Conservation (phyloP, 202 grass and related monocot species). For the Brachypodium distachyon region DNA sequence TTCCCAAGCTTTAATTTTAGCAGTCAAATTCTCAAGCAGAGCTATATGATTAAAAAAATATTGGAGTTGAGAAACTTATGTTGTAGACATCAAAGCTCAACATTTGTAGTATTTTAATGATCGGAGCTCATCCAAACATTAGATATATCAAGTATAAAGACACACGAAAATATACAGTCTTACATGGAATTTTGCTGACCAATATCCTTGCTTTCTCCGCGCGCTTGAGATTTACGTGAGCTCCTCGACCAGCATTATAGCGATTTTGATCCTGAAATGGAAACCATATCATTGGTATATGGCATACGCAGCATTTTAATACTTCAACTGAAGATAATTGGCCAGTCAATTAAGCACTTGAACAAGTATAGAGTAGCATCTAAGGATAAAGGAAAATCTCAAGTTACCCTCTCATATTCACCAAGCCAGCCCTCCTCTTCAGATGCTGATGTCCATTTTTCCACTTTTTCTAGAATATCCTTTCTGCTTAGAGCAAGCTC, state of each 20-base stretch:
- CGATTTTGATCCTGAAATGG: conserved; percentile 76
- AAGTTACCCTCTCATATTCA: conserved; percentile 81
- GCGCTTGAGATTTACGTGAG: conserved; percentile 87
- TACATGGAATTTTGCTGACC: conserved; percentile 81
- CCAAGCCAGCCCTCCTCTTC: conserved; percentile 87
- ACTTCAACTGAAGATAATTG: neutral
- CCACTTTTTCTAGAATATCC: conserved; percentile 84
- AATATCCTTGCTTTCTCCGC: conserved; percentile 86
- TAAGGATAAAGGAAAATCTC: neutral
- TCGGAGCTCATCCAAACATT: neutral
- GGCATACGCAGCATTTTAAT: neutral
- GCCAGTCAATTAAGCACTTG: neutral
- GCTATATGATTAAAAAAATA: conserved; percentile 43
- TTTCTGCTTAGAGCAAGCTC: conserved; percentile 79
- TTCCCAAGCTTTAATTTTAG: conserved; percentile 74
- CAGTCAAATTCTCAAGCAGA: conserved; percentile 65
- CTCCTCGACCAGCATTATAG: conserved; percentile 81
- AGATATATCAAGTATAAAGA: neutral
- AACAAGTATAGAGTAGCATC: neutral
- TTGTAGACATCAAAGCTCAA: neutral
- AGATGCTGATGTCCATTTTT: conserved; percentile 68
- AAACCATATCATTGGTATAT: neutral
- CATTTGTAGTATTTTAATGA: neutral
- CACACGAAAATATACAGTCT: conserved; percentile 15
- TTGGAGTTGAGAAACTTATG: neutral